phyloP scores from a whole-genome alignment of 164 flowering plant genomes.

The Berberis thunbergii region DNA sequence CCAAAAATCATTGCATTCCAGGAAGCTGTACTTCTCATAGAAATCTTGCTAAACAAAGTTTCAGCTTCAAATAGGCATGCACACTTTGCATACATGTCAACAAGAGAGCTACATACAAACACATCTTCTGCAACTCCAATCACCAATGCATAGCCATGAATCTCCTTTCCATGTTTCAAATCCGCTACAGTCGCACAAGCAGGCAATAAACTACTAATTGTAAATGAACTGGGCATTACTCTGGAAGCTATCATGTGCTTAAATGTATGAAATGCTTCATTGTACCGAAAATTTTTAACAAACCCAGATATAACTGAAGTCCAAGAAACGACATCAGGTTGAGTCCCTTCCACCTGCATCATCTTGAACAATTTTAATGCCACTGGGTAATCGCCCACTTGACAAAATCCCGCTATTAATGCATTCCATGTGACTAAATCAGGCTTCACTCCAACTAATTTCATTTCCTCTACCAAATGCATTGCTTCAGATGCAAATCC shows the following conservation, averaged over 20 bases:
- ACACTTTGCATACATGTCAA: conserved; percentile 87
- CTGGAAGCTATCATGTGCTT: conserved; percentile 41
- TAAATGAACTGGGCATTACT: conserved; percentile 43
- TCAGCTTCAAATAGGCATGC: conserved; percentile 53
- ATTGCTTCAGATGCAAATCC: conserved; percentile 38
- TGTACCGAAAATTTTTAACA: conserved; percentile 44
- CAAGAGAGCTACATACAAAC: conserved; percentile 60
- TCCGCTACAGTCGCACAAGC: conserved; percentile 42
- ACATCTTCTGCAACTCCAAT: conserved; percentile 49
- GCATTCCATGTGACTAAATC: conserved; percentile 81
- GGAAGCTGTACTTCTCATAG: conserved; percentile 37
- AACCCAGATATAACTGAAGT: conserved; percentile 68
- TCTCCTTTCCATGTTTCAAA: conserved; percentile 39
- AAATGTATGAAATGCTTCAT: conserved; percentile 44
- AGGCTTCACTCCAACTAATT: conserved; percentile 33
- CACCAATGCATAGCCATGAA: conserved; percentile 51
- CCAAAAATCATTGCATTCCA: conserved; percentile 89
- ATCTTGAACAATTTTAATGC: conserved; percentile 24
- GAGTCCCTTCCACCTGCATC: conserved; percentile 30
- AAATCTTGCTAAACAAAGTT: conserved; percentile 44
- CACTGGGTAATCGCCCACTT: conserved; percentile 28
- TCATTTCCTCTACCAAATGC: conserved; percentile 45
- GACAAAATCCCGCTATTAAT: conserved; percentile 60
- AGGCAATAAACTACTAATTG: conserved; percentile 46
- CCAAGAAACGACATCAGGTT: conserved; percentile 77